Conservation (phyloP, 495 filamentous ascomycete species). For the Aeminium ludgeri region DNA sequence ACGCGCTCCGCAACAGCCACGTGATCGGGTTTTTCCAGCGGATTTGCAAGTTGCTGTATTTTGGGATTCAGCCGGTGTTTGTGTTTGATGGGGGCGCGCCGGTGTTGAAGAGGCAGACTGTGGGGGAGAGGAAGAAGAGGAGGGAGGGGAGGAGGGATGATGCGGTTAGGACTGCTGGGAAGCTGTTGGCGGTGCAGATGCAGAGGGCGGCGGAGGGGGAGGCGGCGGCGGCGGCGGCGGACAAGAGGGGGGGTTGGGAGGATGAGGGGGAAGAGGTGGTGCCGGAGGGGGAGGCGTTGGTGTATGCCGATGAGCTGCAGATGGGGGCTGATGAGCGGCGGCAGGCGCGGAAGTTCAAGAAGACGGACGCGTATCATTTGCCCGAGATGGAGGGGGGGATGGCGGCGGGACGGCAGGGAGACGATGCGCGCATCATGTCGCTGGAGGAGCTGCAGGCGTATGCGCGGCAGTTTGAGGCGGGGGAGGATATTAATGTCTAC, state of each 20-base stretch:
- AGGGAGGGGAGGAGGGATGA: conserved; percentile 84
- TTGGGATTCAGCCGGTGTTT: conserved; percentile 93
- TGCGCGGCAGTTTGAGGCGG: conserved; percentile 73
- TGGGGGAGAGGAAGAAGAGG: conserved; percentile 56
- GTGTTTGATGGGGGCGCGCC: conserved; percentile 96
- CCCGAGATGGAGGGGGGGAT: conserved; percentile 63
- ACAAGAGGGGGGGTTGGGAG: conserved; percentile 24
- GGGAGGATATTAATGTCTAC: conserved; percentile 94
- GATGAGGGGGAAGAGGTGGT: conserved; percentile 32
- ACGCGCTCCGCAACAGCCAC: conserved; percentile 86
- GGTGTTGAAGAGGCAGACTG: conserved; percentile 76
- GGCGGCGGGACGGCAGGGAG: conserved; percentile 68
- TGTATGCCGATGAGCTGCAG: conserved; percentile 76
- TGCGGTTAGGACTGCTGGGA: conserved; percentile 77
- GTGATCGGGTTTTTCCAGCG: conserved; percentile 94
- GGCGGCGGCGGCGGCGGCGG: conserved; percentile 48
- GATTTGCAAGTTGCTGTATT: conserved; percentile 91
- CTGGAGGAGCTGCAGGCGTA: conserved; percentile 86
- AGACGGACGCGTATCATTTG: conserved; percentile 85
- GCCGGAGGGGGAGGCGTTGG: conserved; percentile 49
- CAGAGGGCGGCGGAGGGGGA: conserved; percentile 74
- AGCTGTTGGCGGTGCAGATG: conserved; percentile 82
- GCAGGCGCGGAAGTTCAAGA: conserved; percentile 62
- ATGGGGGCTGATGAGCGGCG: conserved; percentile 65
- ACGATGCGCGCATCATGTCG: conserved; percentile 90